Conservation (phyloP, 73 alveolate genomes). For the Stentor roeselii region DNA sequence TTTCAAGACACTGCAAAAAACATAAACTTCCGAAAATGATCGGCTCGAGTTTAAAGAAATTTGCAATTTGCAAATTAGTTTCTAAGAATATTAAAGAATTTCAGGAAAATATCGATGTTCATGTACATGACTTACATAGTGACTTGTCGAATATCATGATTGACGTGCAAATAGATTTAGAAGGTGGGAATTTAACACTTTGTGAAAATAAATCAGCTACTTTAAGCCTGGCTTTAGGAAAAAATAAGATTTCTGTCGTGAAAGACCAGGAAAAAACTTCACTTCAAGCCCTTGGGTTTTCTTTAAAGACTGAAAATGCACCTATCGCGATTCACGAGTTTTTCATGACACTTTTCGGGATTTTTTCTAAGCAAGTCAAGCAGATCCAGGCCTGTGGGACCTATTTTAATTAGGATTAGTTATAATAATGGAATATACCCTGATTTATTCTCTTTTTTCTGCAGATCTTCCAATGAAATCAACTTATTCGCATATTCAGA, state of each 20-base stretch:
- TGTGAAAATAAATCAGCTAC: background rate
- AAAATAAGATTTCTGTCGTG: background rate
- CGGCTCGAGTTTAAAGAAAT: background rate
- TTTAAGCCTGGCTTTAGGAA: background rate
- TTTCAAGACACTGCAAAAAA: background rate
- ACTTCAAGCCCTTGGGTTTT: background rate
- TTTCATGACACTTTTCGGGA: background rate
- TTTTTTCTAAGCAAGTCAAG: too few relatives aligned
- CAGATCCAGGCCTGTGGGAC: background rate
- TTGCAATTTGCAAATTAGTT: background rate
- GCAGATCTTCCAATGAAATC: background rate
- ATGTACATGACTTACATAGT: background rate
- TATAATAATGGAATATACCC: background rate
- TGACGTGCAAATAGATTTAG: background rate
- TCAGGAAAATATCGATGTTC: background rate
- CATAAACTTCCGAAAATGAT: background rate
- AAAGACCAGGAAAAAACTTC: background rate
- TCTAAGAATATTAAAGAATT: background rate
- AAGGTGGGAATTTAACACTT: background rate
- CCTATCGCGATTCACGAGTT: background rate
- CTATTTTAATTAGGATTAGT: too few relatives aligned
- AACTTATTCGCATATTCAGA: constrained; percentile 60
- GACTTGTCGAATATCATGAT: background rate
- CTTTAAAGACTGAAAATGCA: background rate
- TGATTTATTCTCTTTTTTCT: constrained; percentile 7